These are phyloP conservation scores for Cochlearia excelsa DNA, from an alignment of 345 rosid genomes.

Conservation along the genomic window DNA sequence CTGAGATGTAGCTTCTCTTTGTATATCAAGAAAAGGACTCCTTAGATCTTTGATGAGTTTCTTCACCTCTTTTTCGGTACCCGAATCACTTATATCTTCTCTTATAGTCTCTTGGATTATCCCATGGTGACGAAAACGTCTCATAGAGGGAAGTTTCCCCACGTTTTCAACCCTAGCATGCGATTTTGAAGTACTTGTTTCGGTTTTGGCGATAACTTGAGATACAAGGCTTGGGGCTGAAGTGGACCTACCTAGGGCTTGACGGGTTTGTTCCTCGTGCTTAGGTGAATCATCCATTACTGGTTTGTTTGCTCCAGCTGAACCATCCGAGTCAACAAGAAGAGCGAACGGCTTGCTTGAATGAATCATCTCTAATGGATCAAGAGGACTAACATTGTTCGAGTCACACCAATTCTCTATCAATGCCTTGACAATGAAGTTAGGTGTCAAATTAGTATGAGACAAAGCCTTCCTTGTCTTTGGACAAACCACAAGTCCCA, in stretches of 20 bases:
- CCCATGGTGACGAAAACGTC: slow-evolving; percentile 52
- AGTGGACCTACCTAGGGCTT: slow-evolving; percentile 51
- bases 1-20: slow-evolving; percentile 55
- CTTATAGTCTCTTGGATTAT: slow-evolving; percentile 58
- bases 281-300: slow-evolving; percentile 29
- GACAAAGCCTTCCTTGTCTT: slow-evolving; percentile 71
- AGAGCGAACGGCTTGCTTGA: slow-evolving; percentile 45
- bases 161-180: background rate
- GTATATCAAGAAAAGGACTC: slow-evolving; percentile 53
- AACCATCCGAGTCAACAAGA: slow-evolving; percentile 43
- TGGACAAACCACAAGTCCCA: slow-evolving; percentile 88
- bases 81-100: slow-evolving; percentile 69
- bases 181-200: slow-evolving; percentile 26
- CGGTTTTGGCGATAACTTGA: slow-evolving; percentile 41
- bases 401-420: slow-evolving; percentile 91
- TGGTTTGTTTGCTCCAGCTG: too few relatives aligned
- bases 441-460: slow-evolving; percentile 72
- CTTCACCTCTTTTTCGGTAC: slow-evolving; percentile 61
- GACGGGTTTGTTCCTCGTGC: slow-evolving; percentile 5
- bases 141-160: slow-evolving; percentile 59
- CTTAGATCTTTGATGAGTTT: slow-evolving; percentile 66
- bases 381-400: slow-evolving; percentile 72
- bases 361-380: slow-evolving; percentile 54
- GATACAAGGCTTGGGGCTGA: slow-evolving; percentile 54
- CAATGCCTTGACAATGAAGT: slow-evolving; percentile 83